Evolutionary conservation across 352 stramenopile genomes (phyloP), one percentile per base, ranked within the genome.

Genomic region (Phytophthora constricta): DNA sequence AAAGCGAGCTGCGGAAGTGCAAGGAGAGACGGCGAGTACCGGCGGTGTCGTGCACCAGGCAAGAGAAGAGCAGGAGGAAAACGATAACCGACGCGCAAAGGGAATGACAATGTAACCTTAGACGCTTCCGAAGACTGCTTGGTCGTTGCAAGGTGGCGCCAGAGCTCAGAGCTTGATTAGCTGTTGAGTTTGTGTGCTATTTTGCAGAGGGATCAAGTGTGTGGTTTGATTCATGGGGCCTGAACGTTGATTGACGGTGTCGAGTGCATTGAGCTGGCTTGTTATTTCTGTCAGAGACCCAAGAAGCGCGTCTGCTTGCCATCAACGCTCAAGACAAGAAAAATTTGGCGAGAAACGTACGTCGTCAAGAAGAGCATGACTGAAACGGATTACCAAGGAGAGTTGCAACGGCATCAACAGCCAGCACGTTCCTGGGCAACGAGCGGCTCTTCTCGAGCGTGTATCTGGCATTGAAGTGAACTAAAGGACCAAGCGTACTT

Each of bases 41-140:
- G 39, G n/a, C 52, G 20, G 50, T 60, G 25, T 54, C 37, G n/a
- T n/a, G n/a, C n/a, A n/a, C n/a, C n/a, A n/a, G n/a, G n/a, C n/a
- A n/a, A n/a, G n/a, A n/a, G n/a, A n/a, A n/a, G 58, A 22, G 39
- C 55, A 25, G 54, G 41, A 65, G 16, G 22, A 56, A 58, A 34
- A 59, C 51, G 55, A 69, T 79, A 70, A 76, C 28, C 53, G 49
- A 70, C 54, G 42, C 66, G 51, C 48, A 59, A 31, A 62, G 37
- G 48, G 33, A 72, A 69, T 76, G 62, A 34, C 59, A 74, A 78
- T 78, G 70, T 75, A 72, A 74, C 61, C 56, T 74, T 78, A 75
- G 65, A 75, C 70, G 56, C 70, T 78, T 78, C 61, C 42, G 33
- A 27, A 33, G 19, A 23, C 50, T 47, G 31, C n/a, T 58, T 65